phyloP scores from a whole-genome alignment of 2,329 filamentous ascomycete species.

The Orbilia oligospora region DNA sequence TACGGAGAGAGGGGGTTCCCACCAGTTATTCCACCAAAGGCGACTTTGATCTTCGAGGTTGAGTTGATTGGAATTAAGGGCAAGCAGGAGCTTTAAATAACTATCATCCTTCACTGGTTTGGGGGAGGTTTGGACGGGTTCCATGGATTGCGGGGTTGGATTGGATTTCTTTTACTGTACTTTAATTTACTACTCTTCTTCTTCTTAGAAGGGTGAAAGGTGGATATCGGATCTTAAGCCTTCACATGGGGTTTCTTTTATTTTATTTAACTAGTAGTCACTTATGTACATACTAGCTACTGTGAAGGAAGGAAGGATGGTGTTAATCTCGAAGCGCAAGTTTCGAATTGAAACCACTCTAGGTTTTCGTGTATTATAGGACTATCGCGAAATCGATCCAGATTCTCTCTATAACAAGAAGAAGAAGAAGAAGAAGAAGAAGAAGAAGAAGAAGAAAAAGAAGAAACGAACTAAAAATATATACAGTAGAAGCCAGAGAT shows the following conservation, averaged over 20 bases:
- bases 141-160: not conserved
- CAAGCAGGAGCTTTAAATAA: constrained; percentile 44
- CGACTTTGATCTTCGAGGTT: constrained; percentile 82
- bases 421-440: not conserved
- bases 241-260: not conserved
- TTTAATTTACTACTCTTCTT: not conserved
- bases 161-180: not conserved
- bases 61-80: constrained; percentile 83
- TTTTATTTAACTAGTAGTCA: not conserved
- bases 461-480: not conserved
- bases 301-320: not conserved
- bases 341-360: not conserved
- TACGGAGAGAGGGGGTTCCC: constrained; percentile 43
- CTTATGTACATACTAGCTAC: not conserved
- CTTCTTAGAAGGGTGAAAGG: not conserved
- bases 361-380: not conserved
- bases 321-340: not conserved
- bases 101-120: not conserved
- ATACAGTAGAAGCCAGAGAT: not conserved
- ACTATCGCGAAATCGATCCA: constrained; percentile 9
- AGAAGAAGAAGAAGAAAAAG: not conserved
- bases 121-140: constrained; percentile 1
- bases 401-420: not conserved
- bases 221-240: too few species aligned
- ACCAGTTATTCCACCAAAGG: constrained; percentile 57